Conservation (phyloP, 1,284 basidiomycete genomes). For the Ceratobasidium papillatum region DNA sequence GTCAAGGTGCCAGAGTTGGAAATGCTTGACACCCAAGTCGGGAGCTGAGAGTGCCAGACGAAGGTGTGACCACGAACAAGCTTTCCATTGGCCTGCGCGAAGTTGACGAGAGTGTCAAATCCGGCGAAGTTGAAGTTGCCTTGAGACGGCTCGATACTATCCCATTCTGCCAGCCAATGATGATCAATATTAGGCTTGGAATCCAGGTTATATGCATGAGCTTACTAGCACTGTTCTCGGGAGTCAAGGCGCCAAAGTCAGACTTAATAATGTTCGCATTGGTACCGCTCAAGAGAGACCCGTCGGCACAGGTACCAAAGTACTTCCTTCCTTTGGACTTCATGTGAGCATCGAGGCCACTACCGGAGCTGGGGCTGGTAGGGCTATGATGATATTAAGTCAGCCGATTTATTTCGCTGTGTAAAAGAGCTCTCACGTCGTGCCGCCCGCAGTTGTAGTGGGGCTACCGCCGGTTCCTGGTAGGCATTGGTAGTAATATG, state of each 20-base stretch:
- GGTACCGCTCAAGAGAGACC: conserved; percentile 4
- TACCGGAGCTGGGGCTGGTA: conserved; percentile 23
- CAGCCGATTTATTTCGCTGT: neutral
- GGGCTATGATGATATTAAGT: neutral
- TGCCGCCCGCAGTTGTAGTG: neutral
- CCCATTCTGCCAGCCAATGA: conserved; percentile 28
- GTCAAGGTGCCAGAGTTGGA: conserved; percentile 43
- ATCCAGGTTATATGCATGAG: neutral
- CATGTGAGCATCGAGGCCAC: conserved; percentile 50
- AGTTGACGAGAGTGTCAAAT: conserved; percentile 26
- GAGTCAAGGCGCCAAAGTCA: conserved; percentile 39
- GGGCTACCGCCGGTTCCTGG: neutral
- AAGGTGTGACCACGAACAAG: conserved; percentile 45
- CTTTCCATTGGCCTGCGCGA: conserved; percentile 27
- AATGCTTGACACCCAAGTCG: conserved; percentile 55
- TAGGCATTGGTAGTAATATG: conserved; percentile 30
- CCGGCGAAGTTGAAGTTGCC: conserved; percentile 9
- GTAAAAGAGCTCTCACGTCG: neutral
- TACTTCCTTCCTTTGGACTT: conserved; percentile 46
- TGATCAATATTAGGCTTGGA: neutral
- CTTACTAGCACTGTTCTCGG: conserved; percentile 41
- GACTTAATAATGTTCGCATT: conserved; percentile 26
- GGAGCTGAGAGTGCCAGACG: conserved; percentile 62
- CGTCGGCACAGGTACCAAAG: conserved; percentile 41
- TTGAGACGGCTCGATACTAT: conserved; percentile 43